phyloP scores from a whole-genome alignment of 768 basidiomycete genomes.

The Mycena latifolia region DNA sequence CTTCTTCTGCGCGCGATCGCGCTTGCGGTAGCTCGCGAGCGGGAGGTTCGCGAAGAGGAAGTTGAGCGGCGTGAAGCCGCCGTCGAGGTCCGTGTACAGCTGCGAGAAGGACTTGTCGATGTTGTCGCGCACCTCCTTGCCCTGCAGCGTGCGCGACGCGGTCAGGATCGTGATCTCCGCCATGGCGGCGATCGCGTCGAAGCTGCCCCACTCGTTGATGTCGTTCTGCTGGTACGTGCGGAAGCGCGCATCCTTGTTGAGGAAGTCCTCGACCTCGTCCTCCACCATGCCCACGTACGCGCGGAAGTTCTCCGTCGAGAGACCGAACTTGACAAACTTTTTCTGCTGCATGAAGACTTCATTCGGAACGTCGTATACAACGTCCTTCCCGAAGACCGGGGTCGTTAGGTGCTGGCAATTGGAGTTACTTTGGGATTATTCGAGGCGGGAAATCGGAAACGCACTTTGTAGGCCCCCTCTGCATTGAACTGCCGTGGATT shows the following conservation, averaged over 20 bases:
- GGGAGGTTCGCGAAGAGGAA: conserved; percentile 96
- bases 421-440: conserved; percentile 19
- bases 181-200: conserved; percentile 79
- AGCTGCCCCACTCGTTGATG: conserved; percentile 82
- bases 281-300: conserved; percentile 87
- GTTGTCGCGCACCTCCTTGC: conserved; percentile 83
- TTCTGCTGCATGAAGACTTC: conserved; percentile 99
- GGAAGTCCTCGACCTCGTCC: conserved; percentile 79
- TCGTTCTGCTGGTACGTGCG: conserved; percentile 70
- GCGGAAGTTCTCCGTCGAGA: conserved; percentile 92
- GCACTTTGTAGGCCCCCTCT: conserved; percentile 95
- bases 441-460: conserved; percentile 33
- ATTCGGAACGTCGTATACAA: conserved; percentile 98
- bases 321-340: conserved; percentile 96
- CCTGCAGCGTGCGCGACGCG: conserved; percentile 93
- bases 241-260: conserved; percentile 76
- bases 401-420: conserved; percentile 85
- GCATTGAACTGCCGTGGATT: conserved; percentile 92
- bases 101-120: conserved; percentile 90
- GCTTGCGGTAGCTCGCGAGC: conserved; percentile 87
- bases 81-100: conserved; percentile 90
- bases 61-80: conserved; percentile 96
- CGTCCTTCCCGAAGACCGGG: conserved; percentile 96
- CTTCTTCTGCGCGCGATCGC: conserved; percentile 91
- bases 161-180: conserved; percentile 96